Evolutionary conservation across 2,329 filamentous ascomycete species (phyloP), one percentile per base, ranked within the genome.

Genomic region (Dryadomyces quercus-mongolicae): DNA sequence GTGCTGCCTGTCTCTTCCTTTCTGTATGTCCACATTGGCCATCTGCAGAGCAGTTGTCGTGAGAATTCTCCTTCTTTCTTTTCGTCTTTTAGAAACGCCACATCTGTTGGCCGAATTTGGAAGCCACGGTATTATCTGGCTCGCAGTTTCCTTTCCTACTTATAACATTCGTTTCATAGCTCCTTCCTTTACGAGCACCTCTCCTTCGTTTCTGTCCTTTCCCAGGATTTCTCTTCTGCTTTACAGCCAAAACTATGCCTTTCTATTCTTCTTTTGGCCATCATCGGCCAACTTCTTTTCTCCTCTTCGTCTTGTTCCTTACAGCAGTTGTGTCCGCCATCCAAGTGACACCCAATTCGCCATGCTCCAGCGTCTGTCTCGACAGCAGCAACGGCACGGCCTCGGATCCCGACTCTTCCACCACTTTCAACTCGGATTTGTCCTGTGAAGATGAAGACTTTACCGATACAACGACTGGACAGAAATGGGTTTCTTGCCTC

Each of bases 331-430:
- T 60, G 1, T 77, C 60, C 1, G 67, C 71, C 6, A 65, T 80
- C 18, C 74, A 75, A 61, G 76, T 78, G 51, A 70, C 76, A 13
- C 74, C 77, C 36, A 72, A 74, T 58, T 80, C 77, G 47, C 77
- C 77, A 8, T 81, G 77, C 60, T 64, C 75, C 16, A 68, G 71
- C n/a, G 63, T 73, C 57, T 81, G 77, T 60, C 55, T 72, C 43
- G 74, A 76, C 62, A 65, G 67, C 42, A 74, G 76, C 62, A 65
- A 67, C 8, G 56, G 62, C n/a, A 60, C 61, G 51, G 57, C 61
- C n/a, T 71, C 73, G 2, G 70, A 74, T 56, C 69, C 75, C 12
- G 69, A 70, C 47, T 73, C 74, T 10, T 76, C 71, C 46, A 70
- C 65, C 53, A 78, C 72, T 0, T 56, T 51, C 5, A 68, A 70